Evolutionary conservation across 2,329 filamentous ascomycete genomes (phyloP), one percentile per base, ranked within the genome.

Genomic region (Curvularia verruculosa): DNA sequence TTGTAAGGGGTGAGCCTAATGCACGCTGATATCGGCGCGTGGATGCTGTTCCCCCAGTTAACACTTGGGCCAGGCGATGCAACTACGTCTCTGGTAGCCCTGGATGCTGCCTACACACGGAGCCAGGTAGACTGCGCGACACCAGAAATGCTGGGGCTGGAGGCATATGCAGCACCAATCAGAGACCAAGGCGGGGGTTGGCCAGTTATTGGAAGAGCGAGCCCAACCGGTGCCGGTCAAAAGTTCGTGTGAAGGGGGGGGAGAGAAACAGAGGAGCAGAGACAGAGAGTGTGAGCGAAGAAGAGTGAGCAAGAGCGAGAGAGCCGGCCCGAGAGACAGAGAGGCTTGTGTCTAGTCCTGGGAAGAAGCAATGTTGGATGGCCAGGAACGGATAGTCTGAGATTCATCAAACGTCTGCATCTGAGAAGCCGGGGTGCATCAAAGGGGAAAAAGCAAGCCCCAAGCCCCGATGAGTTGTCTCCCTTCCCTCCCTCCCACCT

Each of bases 161-260:
- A 63, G 64, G 63, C 64, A 65, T 63, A 65, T 66, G 58, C 63
- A 68, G 68, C 59, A 63, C 59, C 66, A 66, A 62, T 68, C 67
- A 75, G 71, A 73, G 74, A 74, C 71, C 58, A 72, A 73, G 74
- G 74, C 70, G 73, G 74, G 74, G 74, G 74, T 69, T 59, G 65
- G 61, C 52, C 54, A 64, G 68, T 67, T n/a, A 60, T 68, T 65
- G 60, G 59, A 60, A 54, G 63, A 66, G 69, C 37, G 68, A 60
- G 67, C 67, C 75, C 74, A 71, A 63, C 72, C 74, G 72, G 53
- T 58, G 68, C 67, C 67, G 62, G 56, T 57, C 23, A 15, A 60
- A 59, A 66, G 56, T 63, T 66, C 59, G 68, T 72, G 71, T 67
- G 60, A 67, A 21, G 24, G 39, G 23, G 39, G 24, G 39, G 23